These are phyloP conservation scores for Rhizopogon rudus DNA, from an alignment of 768 basidiomycete species.

Conservation along the genomic window DNA sequence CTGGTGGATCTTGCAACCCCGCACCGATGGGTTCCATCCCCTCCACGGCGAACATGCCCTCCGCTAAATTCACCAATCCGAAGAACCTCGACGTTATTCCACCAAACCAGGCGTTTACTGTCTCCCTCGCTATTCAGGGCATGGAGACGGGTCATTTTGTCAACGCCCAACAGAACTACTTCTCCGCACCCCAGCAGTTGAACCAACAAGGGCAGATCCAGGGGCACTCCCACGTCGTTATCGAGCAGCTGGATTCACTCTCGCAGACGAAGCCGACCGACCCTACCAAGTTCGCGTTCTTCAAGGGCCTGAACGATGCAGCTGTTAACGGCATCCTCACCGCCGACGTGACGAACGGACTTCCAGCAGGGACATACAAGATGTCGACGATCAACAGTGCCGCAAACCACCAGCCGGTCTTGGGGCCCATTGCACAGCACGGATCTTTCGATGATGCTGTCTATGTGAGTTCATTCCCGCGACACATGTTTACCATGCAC, in stretches of 20 bases:
- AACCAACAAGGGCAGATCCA: constrained; percentile 46
- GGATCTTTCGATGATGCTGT: constrained; percentile 54
- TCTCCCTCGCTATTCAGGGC: constrained; percentile 42
- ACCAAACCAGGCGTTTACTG: constrained; percentile 44
- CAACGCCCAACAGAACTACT: constrained; percentile 49
- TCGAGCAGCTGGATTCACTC: constrained; percentile 39
- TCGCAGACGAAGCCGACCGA: constrained; percentile 43
- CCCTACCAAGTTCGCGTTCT: constrained; percentile 51
- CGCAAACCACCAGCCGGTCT: constrained; percentile 54
- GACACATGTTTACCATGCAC: constrained; percentile 3
- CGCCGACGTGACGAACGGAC: constrained; percentile 46
- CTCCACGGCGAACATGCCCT: constrained; percentile 41
- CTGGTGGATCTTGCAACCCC: constrained; percentile 55
- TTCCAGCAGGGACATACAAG: constrained; percentile 56
- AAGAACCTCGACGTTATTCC: constrained; percentile 40
- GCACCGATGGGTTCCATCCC: constrained; percentile 54
- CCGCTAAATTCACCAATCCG: constrained; percentile 39
- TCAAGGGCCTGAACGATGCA: constrained; percentile 42
- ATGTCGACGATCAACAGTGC: constrained; percentile 53
- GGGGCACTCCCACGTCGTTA: constrained; percentile 56
- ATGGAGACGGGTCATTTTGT: constrained; percentile 53
- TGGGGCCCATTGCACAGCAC: constrained; percentile 58
- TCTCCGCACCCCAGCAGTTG: constrained; percentile 52
- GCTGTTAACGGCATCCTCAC: constrained; percentile 45
- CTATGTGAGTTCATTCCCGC: constrained; percentile 40